These are phyloP conservation scores for Xanthoconium stramineum DNA, from an alignment of 768 basidiomycete genomes.

Conservation along the genomic window DNA sequence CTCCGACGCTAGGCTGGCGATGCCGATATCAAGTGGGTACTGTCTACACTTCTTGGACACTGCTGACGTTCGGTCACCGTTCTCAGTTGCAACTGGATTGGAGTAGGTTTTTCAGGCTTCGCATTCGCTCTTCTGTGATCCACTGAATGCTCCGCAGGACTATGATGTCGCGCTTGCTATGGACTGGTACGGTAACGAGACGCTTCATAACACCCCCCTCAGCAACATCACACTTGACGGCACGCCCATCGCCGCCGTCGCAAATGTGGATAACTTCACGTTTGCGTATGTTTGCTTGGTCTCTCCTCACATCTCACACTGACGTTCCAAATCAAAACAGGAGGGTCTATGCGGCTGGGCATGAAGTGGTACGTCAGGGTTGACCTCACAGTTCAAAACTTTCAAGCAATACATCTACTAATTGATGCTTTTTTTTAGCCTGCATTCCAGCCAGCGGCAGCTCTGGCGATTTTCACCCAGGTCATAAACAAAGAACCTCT, in stretches of 20 bases:
- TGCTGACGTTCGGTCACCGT: background rate
- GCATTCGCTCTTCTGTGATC: background rate
- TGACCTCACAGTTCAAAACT: too few species aligned
- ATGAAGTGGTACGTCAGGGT: slow-evolving; percentile 58
- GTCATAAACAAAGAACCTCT: slow-evolving; percentile 48
- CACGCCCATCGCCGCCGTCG: slow-evolving; percentile 51
- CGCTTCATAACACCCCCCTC: slow-evolving; percentile 38
- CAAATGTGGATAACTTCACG: slow-evolving; percentile 63
- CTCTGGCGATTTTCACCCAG: slow-evolving; percentile 34
- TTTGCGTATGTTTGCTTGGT: slow-evolving; percentile 52
- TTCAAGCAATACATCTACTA: slow-evolving; percentile 41
- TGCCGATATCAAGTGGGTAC: slow-evolving; percentile 25
- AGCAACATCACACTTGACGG: slow-evolving; percentile 58
- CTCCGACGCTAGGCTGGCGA: slow-evolving; percentile 24
- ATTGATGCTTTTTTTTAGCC: slow-evolving; percentile 35
- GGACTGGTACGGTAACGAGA: slow-evolving; percentile 45
- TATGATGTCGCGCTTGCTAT: slow-evolving; percentile 39
- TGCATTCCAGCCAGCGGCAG: slow-evolving; percentile 55
- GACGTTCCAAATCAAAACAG: slow-evolving; percentile 38
- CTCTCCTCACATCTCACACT: too few species aligned
- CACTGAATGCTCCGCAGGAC: slow-evolving; percentile 20
- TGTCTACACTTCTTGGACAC: background rate
- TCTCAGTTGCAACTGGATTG: slow-evolving; percentile 8
- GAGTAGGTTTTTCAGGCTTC: slow-evolving; percentile 25
- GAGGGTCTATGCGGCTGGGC: slow-evolving; percentile 18